These are phyloP conservation scores for Capronia americana DNA, from an alignment of 2,329 filamentous ascomycete genomes.

Conservation along the genomic window DNA sequence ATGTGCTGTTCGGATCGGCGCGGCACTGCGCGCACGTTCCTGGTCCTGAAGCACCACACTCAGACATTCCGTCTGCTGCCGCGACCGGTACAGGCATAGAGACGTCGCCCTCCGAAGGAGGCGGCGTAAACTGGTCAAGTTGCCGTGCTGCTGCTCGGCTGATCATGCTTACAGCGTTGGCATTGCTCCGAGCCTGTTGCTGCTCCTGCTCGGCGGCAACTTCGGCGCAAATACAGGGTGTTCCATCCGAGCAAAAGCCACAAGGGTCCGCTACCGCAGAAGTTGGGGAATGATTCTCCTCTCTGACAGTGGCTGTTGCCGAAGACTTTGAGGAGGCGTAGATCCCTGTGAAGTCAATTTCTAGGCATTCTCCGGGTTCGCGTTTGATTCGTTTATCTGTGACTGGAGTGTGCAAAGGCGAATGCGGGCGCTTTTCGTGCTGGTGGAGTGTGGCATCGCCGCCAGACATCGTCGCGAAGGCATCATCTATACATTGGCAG, in stretches of 20 bases:
- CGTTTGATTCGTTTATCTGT: constrained; percentile 63
- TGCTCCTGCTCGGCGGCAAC: constrained; percentile 53
- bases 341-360: constrained; percentile 72
- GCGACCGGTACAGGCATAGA: constrained; percentile 54
- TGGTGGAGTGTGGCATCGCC: constrained; percentile 47
- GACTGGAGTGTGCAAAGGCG: constrained; percentile 40
- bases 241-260: constrained; percentile 82
- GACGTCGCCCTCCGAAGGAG: constrained; percentile 63
- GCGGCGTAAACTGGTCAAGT: constrained; percentile 58
- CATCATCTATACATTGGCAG: constrained; percentile 67
- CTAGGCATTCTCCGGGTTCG: constrained; percentile 55
- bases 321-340: constrained; percentile 36
- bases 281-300: constrained; percentile 43
- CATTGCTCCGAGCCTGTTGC: constrained; percentile 38
- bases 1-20: constrained; percentile 76
- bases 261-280: constrained; percentile 68
- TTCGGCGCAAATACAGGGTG: constrained; percentile 82
- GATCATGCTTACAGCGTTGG: constrained; percentile 31
- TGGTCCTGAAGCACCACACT: constrained; percentile 68
- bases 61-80: constrained; percentile 42
- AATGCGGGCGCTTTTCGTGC: constrained; percentile 47
- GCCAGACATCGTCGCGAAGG: constrained; percentile 54
- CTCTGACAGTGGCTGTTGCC: constrained; percentile 62
- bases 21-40: constrained; percentile 81
- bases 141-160: constrained; percentile 23